phyloP scores from a whole-genome alignment of 2,329 filamentous ascomycete species.

The Aspergillus niger region DNA sequence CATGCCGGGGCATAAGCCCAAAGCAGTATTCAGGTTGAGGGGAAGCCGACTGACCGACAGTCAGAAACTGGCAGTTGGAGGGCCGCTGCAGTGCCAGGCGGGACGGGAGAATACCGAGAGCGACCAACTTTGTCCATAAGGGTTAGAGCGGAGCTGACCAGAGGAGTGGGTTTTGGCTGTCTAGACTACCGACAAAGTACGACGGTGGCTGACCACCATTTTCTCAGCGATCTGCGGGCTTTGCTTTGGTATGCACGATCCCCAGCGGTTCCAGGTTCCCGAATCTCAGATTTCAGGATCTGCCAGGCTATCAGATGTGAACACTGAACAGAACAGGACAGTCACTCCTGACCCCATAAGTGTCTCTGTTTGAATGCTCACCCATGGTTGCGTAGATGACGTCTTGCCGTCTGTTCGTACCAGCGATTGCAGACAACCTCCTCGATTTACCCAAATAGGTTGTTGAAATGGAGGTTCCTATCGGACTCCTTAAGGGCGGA shows the following conservation, averaged over 20 bases:
- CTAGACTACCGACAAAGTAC: conserved; percentile 3
- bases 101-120: conserved; percentile 4
- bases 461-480: background rate
- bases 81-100: background rate
- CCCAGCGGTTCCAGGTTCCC: conserved; percentile 1
- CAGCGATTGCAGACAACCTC: conserved; percentile 12
- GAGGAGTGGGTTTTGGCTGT: conserved; percentile 6
- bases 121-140: conserved; percentile 6
- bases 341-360: background rate
- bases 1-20: background rate
- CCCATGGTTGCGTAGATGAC: conserved; percentile 13
- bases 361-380: background rate
- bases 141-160: conserved; percentile 5
- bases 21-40: background rate
- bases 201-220: background rate
- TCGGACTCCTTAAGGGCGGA: conserved; percentile 9
- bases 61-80: conserved; percentile 5
- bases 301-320: background rate
- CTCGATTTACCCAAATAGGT: conserved; percentile 6
- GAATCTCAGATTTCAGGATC: conserved; percentile 1
- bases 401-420: conserved; percentile 13
- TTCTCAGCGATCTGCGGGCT: conserved; percentile 3
- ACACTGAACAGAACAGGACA: background rate
- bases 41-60: conserved; percentile 1
- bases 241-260: conserved; percentile 6